Conservation (phyloP, 345 rosid genomes). For the Citrus unshiu region DNA sequence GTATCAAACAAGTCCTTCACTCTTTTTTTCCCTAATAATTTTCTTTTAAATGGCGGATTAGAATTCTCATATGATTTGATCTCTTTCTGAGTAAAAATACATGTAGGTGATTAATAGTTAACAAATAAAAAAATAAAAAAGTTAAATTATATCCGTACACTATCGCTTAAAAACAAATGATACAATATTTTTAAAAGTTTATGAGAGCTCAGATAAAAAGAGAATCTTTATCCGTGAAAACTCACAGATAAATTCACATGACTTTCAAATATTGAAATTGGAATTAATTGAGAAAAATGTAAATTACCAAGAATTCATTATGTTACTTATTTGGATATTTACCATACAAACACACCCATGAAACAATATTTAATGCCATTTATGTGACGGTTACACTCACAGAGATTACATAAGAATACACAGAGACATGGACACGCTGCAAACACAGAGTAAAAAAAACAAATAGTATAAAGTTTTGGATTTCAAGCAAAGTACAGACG, state of each 20-base stretch:
- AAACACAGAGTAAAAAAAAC: background rate
- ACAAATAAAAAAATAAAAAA: too few relatives aligned
- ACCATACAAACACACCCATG: conserved; percentile 7
- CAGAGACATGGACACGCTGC: background rate
- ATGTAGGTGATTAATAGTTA: too few relatives aligned
- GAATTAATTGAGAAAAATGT: background rate
- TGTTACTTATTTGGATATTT: conserved; percentile 7
- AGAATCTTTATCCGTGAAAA: background rate
- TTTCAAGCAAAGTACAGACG: background rate
- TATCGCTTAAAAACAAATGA: fast-evolving
- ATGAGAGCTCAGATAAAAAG: fast-evolving
- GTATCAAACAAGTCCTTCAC: background rate
- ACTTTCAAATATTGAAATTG: background rate
- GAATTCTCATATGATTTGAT: too few relatives aligned
- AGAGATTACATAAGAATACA: background rate
- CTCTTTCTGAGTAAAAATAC: fast-evolving
- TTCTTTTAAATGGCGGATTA: too few relatives aligned
- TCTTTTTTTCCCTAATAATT: too few relatives aligned
- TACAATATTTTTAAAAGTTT: fast-evolving
- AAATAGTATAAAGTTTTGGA: too few relatives aligned
- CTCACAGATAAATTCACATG: background rate
- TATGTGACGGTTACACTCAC: background rate
- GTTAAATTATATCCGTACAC: fast-evolving
- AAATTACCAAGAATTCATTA: background rate
- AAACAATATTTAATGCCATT: background rate